A percentile compares a stretch with the other conserved stretches of the same genome.
Conservation (phyloP, 2,329 filamentous ascomycete genomes). For the Aspergillus novofumigatus region DNA sequence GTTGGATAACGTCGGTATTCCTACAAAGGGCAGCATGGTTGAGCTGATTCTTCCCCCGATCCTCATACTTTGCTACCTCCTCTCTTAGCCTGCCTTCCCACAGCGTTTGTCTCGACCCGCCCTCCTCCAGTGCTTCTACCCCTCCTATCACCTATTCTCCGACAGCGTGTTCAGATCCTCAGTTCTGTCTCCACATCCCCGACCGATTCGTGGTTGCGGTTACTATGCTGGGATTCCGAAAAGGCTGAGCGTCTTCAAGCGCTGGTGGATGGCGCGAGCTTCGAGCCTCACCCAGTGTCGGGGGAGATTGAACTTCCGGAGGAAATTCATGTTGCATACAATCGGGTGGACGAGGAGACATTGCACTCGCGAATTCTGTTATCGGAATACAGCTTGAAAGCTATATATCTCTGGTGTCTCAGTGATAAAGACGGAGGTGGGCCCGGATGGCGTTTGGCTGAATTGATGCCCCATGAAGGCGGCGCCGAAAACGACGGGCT, state of each 20-base stretch:
- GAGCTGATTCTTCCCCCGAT: conserved; percentile 54
- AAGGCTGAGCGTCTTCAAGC: conserved; percentile 52
- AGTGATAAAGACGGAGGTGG: conserved; percentile 51
- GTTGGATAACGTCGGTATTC: neutral
- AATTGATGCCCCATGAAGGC: conserved; percentile 52
- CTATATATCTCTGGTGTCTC: conserved; percentile 60
- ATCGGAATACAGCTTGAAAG: conserved; percentile 51
- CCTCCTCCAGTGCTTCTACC: conserved; percentile 59
- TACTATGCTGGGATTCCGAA: conserved; percentile 56
- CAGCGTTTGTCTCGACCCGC: conserved; percentile 55
- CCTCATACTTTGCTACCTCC: conserved; percentile 56
- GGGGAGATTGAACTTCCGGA: conserved; percentile 62
- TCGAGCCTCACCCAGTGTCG: conserved; percentile 62
- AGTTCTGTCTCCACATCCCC: conserved; percentile 41
- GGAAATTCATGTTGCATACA: conserved; percentile 52
- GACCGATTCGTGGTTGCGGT: conserved; percentile 53
- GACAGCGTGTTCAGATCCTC: conserved; percentile 58
- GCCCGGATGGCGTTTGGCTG: conserved; percentile 56
- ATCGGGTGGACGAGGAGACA: conserved; percentile 59
- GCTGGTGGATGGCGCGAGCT: conserved; percentile 50
- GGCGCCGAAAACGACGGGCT: conserved; percentile 45
- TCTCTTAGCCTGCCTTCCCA: conserved; percentile 60
- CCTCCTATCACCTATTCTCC: conserved; percentile 59
- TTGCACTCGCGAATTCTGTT: conserved; percentile 53
- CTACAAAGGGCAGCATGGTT: conserved; percentile 41